Percentiles rank a stretch among this genome's conserved stretches.
These are phyloP conservation scores for Dipteronia sinensis DNA, from an alignment of 345 rosid species.

Conservation along the genomic window DNA sequence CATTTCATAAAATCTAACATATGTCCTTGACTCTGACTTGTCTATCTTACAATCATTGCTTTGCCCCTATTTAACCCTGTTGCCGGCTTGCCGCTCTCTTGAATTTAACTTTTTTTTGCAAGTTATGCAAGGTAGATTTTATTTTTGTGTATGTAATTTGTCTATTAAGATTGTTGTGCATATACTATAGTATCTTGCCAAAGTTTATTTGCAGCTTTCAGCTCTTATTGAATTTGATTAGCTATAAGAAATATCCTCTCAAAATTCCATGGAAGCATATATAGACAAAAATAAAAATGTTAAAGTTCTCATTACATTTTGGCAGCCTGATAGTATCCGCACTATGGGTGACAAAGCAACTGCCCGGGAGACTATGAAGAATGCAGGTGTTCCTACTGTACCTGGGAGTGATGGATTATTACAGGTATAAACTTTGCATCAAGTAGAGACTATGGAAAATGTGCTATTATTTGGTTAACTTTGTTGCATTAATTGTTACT, in stretches of 20 bases:
- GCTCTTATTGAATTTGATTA: neutral
- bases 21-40: neutral
- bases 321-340: constrained; percentile 96
- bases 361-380: constrained; percentile 99
- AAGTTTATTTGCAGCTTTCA: neutral
- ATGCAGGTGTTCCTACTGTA: constrained; percentile 96
- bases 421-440: constrained; percentile 46
- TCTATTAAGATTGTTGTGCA: neutral
- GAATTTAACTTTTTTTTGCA: neutral
- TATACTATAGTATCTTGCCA: neutral
- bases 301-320: constrained; percentile 16
- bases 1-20: neutral
- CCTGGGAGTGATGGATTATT: constrained; percentile 98
- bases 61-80: neutral
- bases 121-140: neutral
- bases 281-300: neutral
- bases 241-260: neutral
- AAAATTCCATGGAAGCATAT: constrained; percentile 2
- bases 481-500: constrained; percentile 21
- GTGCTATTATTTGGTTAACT: constrained; percentile 7
- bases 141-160: neutral
- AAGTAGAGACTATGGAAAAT: neutral
- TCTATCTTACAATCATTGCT: neutral
- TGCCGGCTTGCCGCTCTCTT: neutral
- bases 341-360: constrained; percentile 99